Percentiles rank a stretch among this genome's conserved stretches.
phyloP scores from a whole-genome alignment of 2,329 filamentous ascomycete species.

The Monilinia vaccinii-corymbosi region DNA sequence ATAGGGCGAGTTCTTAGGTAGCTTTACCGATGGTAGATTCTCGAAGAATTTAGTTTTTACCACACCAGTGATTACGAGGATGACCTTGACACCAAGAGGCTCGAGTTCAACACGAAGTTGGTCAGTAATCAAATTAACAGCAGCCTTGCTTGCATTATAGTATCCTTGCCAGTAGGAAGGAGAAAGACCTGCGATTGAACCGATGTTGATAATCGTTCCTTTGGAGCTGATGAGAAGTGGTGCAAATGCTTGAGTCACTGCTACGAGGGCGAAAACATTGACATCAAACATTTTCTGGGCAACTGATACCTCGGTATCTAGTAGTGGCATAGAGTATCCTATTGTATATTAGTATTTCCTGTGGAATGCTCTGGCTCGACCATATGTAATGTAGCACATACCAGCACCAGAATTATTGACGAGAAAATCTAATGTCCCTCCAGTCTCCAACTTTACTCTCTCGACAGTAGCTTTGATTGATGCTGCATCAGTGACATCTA shows the following conservation, averaged over 20 bases:
- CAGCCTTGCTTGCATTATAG: constrained; percentile 23
- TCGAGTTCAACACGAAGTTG: constrained; percentile 18
- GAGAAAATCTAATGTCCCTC: constrained; percentile 33
- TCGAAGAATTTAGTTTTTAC: constrained; percentile 21
- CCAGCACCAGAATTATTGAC: constrained; percentile 37
- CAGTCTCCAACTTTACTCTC: constrained; percentile 28
- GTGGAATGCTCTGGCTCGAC: constrained; percentile 11
- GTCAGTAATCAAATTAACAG: constrained; percentile 15
- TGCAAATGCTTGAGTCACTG: constrained; percentile 28
- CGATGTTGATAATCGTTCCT: constrained; percentile 39
- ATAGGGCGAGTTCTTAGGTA: constrained; percentile 18
- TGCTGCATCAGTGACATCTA: constrained; percentile 33
- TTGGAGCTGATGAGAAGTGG: constrained; percentile 21
- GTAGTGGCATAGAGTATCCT: constrained; percentile 25
- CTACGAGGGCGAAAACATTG: constrained; percentile 29
- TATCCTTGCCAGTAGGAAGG: constrained; percentile 18
- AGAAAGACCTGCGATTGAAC: constrained; percentile 26
- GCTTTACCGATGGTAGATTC: constrained; percentile 11
- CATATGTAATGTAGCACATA: constrained; percentile 4
- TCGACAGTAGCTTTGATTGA: constrained; percentile 31
- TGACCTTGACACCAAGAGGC: constrained; percentile 18
- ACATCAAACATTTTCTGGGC: constrained; percentile 27
- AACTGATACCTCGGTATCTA: constrained; percentile 27
- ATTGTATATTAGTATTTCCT: constrained; percentile 16
- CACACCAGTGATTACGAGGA: constrained; percentile 17